Percentiles rank a stretch among this genome's conserved stretches.
These are phyloP conservation scores for Rhodotorula taiwanensis DNA, from an alignment of 768 basidiomycete genomes.

Conservation along the genomic window DNA sequence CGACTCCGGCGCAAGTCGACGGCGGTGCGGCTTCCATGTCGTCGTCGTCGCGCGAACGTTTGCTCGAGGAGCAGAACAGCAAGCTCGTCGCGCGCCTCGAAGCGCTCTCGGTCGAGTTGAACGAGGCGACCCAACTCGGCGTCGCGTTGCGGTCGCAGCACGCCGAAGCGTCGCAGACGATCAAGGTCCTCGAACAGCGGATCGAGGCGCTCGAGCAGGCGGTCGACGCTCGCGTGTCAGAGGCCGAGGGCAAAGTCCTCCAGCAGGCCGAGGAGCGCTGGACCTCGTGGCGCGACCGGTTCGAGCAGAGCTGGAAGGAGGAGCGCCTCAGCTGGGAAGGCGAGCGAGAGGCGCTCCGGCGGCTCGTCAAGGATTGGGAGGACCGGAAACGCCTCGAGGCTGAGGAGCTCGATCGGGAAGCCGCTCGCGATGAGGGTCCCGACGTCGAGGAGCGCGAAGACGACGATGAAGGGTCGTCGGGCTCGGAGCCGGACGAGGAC, in stretches of 20 bases:
- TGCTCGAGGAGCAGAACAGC: conserved; percentile 45
- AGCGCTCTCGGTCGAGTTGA: conserved; percentile 62
- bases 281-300: conserved; percentile 65
- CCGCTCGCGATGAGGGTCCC: too few species aligned
- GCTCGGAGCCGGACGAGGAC: neutral
- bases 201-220: conserved; percentile 61
- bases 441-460: too few species aligned
- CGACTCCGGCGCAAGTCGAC: too few species aligned
- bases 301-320: conserved; percentile 70
- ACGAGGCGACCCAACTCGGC: conserved; percentile 66
- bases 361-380: conserved; percentile 79
- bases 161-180: conserved; percentile 56
- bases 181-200: conserved; percentile 54
- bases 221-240: conserved; percentile 49
- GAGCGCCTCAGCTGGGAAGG: conserved; percentile 75
- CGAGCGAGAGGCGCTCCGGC: conserved; percentile 66
- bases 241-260: conserved; percentile 43
- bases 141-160: conserved; percentile 71
- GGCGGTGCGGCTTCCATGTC: neutral
- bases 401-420: too few species aligned
- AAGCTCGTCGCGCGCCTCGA: conserved; percentile 61
- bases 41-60: conserved; percentile 26
- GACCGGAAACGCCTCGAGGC: conserved; percentile 47
- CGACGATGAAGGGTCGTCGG: neutral
- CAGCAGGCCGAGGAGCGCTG: conserved; percentile 45